Evolutionary conservation across 768 basidiomycete species (phyloP).

Genomic region (Pleurotus tuoliensis): DNA sequence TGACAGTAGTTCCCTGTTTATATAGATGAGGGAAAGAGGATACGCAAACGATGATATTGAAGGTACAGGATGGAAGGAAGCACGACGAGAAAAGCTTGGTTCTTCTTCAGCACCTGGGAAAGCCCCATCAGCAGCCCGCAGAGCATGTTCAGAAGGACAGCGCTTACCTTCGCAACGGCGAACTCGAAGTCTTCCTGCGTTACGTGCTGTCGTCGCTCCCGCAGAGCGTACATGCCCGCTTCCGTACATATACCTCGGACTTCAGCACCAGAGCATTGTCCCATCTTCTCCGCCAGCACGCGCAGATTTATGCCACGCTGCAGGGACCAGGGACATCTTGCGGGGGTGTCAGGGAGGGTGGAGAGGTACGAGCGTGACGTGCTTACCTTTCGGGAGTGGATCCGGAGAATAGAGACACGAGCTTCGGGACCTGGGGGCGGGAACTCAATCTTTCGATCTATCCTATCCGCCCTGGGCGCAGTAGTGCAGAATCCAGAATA

Average conservation of each 20-base stretch:
- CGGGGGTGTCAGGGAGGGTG: too few species aligned
- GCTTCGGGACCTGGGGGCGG: constrained; percentile 95
- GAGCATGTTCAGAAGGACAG: neutral
- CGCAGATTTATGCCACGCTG: constrained; percentile 98
- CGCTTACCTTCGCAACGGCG: constrained; percentile 85
- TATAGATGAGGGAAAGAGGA: neutral
- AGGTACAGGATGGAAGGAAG: constrained; percentile 11
- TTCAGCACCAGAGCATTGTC: constrained; percentile 96
- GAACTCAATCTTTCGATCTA: constrained; percentile 90
- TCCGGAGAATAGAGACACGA: neutral
- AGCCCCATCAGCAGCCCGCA: neutral
- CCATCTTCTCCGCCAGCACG: constrained; percentile 97
- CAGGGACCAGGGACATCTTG: constrained; percentile 90
- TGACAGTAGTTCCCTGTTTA: too few species aligned
- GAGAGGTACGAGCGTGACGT: neutral
- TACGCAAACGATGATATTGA: neutral
- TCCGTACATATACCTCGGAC: constrained; percentile 97
- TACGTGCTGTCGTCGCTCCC: constrained; percentile 94
- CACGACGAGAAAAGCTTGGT: constrained; percentile 87
- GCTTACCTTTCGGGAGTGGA: neutral
- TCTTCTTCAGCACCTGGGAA: constrained; percentile 82
- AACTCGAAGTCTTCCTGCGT: constrained; percentile 99
- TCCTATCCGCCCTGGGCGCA: constrained; percentile 86
- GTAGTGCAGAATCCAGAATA: constrained; percentile 89
- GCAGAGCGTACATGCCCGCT: constrained; percentile 97